phyloP scores from a whole-genome alignment of 768 basidiomycete species.

The Gloeopeniophorella convolvens region DNA sequence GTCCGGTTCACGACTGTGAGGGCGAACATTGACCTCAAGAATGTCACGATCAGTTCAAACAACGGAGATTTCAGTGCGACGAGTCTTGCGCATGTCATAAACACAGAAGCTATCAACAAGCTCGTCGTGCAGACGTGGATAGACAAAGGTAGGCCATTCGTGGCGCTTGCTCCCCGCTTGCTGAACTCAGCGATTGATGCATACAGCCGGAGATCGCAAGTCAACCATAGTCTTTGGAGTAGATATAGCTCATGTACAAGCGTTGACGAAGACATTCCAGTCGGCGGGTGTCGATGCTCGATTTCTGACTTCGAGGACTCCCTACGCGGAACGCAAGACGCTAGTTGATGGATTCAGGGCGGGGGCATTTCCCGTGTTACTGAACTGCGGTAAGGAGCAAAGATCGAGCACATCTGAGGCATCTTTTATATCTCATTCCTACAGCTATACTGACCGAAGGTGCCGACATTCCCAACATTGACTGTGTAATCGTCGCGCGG shows the following conservation, averaged over 20 bases:
- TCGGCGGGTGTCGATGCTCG: constrained; percentile 78
- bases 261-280: constrained; percentile 68
- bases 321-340: constrained; percentile 51
- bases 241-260: constrained; percentile 71
- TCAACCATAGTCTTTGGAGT: constrained; percentile 94
- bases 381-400: constrained; percentile 70
- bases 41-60: constrained; percentile 56
- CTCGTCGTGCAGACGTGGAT: constrained; percentile 81
- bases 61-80: constrained; percentile 80
- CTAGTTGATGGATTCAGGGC: constrained; percentile 62
- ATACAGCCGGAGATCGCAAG: constrained; percentile 47
- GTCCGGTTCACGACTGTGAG: constrained; percentile 81
- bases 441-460: constrained; percentile 88
- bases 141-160: constrained; percentile 66
- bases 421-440: neutral
- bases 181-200: constrained; percentile 1
- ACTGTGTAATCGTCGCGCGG: constrained; percentile 81
- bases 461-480: constrained; percentile 90
- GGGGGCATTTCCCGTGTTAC: constrained; percentile 74
- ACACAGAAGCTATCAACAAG: constrained; percentile 69
- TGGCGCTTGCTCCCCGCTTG: neutral
- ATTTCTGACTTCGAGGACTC: constrained; percentile 67
- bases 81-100: constrained; percentile 75
- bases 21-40: constrained; percentile 61
- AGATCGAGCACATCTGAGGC: neutral